phyloP scores from a whole-genome alignment of 2,329 filamentous ascomycete genomes.

The Escovopsis sp. region DNA sequence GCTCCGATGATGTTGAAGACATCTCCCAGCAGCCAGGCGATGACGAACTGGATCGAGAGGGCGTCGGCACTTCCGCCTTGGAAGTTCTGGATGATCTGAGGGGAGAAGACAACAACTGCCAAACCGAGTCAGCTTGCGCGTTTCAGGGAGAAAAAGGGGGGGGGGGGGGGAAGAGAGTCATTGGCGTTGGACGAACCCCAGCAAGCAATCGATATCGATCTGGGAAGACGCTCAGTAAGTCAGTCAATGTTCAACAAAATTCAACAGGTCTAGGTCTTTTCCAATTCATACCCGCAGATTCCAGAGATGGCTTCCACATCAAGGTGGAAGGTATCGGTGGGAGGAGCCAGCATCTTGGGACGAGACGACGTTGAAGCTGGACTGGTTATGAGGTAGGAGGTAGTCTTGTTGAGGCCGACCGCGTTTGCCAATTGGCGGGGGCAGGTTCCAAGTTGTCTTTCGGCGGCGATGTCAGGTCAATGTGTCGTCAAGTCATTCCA shows the following conservation, averaged over 20 bases:
- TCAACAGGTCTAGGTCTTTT: too few species aligned
- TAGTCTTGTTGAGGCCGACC: too few species aligned
- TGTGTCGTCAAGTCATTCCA: too few species aligned
- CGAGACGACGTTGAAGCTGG: background rate
- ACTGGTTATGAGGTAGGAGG: too few species aligned
- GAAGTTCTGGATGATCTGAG: conserved; percentile 94
- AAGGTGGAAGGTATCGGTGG: conserved; percentile 47
- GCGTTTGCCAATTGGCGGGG: too few species aligned
- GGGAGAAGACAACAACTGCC: conserved; percentile 80
- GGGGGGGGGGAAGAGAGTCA: background rate
- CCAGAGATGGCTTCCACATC: conserved; percentile 85
- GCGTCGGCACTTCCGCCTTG: conserved; percentile 72
- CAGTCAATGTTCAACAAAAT: too few species aligned
- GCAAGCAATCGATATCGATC: conserved; percentile 90
- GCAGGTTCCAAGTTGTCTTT: too few species aligned
- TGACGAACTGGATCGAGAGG: conserved; percentile 78
- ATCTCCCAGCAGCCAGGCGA: conserved; percentile 87
- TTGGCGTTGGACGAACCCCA: conserved; percentile 51
- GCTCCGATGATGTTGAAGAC: conserved; percentile 95
- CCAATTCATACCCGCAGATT: conserved; percentile 54
- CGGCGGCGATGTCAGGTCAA: too few species aligned
- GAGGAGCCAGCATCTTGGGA: conserved; percentile 32
- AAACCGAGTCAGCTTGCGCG: conserved; percentile 2
- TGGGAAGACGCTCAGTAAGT: conserved; percentile 23
- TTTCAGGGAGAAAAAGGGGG: background rate